Base-by-base conservation (phyloP, 768 basidiomycete species). In the Termitomyces sp. region DNA sequence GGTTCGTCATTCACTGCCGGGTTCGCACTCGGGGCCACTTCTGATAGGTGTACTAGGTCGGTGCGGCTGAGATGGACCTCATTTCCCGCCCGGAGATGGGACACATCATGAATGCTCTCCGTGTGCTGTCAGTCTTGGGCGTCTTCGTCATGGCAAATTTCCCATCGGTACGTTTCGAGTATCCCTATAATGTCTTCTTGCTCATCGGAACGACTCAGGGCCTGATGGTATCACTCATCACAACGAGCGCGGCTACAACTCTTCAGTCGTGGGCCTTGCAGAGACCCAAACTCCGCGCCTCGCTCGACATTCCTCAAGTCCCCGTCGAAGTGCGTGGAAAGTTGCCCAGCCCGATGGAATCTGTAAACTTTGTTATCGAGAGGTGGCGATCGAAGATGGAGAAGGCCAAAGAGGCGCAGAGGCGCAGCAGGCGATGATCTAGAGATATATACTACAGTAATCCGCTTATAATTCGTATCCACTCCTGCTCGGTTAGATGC, bases 21-120 rank as follows among this genome's bases (percentile, higher is more conserved):
- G 55, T 16, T 51, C 37, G 37, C 25, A 42, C 6, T 17, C 21
- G 19, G 4, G 23, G 21, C 30, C 12, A 10, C 30, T 23, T 32
- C 41, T 53, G 21, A 53, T 32, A 19, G 12, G 28, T 53, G 8
- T 61, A 40, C 10, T 55, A 77, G 77, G 48, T 78, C 53, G 68
- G 73, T 78, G 83, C 72, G 63, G 72, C 78, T 76, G 79, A 82
- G 63, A 68, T 82, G 71, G 73, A 86, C 76, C 69, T 80, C 70
- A 61, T 73, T 55, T 61, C 77, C 44, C 73, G 74, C 63, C 81
- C 80, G n/a, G 70, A 71, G 37, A 78, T 84, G 70, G 80, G 79
- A 8, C 91, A 93, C 64, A 62, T 84, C 44, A 80, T 86, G 77
- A 91, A 91, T 64, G 67, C 73, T 37, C 76, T 93, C 67, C 82